phyloP scores from a whole-genome alignment of 1,284 basidiomycete species.

The Austroboletus rostrupii region DNA sequence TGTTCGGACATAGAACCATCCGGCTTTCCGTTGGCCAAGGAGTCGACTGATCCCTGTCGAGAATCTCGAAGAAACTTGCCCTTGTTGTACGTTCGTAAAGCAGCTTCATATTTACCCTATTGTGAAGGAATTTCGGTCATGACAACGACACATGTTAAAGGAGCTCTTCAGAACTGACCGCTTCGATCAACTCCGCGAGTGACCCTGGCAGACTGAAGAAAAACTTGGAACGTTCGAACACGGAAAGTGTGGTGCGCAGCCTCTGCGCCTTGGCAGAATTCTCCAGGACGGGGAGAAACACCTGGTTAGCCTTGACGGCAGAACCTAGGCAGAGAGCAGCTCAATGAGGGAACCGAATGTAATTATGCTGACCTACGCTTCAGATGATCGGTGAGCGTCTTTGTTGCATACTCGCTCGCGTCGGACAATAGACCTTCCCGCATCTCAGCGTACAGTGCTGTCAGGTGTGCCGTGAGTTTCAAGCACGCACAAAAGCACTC shows the following conservation, averaged over 20 bases:
- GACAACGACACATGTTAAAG: neutral
- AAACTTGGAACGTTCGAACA: slow-evolving; percentile 97
- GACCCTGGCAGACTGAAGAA: slow-evolving; percentile 96
- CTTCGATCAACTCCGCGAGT: slow-evolving; percentile 87
- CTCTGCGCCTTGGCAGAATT: slow-evolving; percentile 94
- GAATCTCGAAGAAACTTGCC: slow-evolving; percentile 89
- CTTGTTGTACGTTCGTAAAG: slow-evolving; percentile 95
- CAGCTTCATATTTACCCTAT: slow-evolving; percentile 90
- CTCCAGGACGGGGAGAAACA: slow-evolving; percentile 94
- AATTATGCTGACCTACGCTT: slow-evolving; percentile 56
- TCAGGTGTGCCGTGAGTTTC: slow-evolving; percentile 6
- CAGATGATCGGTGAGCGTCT: slow-evolving; percentile 76
- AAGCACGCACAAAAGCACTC: neutral
- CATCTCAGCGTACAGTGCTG: slow-evolving; percentile 94
- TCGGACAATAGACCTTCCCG: slow-evolving; percentile 79
- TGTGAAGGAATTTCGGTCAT: slow-evolving; percentile 2
- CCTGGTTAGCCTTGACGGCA: slow-evolving; percentile 88
- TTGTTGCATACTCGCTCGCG: slow-evolving; percentile 79
- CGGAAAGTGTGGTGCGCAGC: slow-evolving; percentile 86
- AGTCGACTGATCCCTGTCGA: slow-evolving; percentile 69
- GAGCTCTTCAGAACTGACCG: slow-evolving; percentile 46
- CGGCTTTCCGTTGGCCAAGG: slow-evolving; percentile 50
- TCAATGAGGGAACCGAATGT: slow-evolving; percentile 1
- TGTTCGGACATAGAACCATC: slow-evolving; percentile 70
- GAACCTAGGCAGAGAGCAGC: slow-evolving; percentile 48